Evolutionary conservation across 345 rosid species (phyloP).

Genomic region (Theobroma cacao): DNA sequence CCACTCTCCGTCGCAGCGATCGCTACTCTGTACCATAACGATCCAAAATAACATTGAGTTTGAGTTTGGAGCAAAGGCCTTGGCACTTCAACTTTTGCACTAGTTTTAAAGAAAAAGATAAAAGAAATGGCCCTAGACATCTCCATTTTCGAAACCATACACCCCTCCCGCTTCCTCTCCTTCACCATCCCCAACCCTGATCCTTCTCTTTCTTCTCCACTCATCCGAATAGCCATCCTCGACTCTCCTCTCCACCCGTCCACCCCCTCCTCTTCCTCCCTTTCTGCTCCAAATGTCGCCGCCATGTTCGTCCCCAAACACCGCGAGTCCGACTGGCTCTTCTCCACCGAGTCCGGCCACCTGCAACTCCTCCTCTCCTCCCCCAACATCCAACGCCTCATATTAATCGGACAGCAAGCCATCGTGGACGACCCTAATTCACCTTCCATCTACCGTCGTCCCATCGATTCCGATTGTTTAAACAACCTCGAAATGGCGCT

Average conservation of each 20-base stretch:
- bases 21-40: too few relatives aligned
- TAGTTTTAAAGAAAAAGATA: too few relatives aligned
- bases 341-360: conserved; percentile 86
- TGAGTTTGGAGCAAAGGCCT: too few relatives aligned
- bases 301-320: conserved; percentile 63
- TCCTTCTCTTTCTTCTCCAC: conserved; percentile 18
- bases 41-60: too few relatives aligned
- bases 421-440: conserved; percentile 11
- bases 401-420: conserved; percentile 52
- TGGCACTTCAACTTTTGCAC: too few relatives aligned
- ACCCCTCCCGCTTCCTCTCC: conserved; percentile 64
- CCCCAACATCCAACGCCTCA: conserved; percentile 57
- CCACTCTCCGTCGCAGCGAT: too few relatives aligned
- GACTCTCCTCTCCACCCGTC: conserved; percentile 57
- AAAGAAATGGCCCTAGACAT: conserved; percentile 52
- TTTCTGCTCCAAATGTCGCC: conserved; percentile 43
- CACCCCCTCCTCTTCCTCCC: neutral
- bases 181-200: conserved; percentile 49
- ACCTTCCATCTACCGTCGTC: conserved; percentile 20
- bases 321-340: conserved; percentile 83
- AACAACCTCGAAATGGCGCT: conserved; percentile 29
- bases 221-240: conserved; percentile 72
- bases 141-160: conserved; percentile 45
- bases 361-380: conserved; percentile 67
- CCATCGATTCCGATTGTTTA: conserved; percentile 8